Evolutionary conservation across 1,284 basidiomycete species (phyloP).

Genomic region (Sphaerobolus stellatus): DNA sequence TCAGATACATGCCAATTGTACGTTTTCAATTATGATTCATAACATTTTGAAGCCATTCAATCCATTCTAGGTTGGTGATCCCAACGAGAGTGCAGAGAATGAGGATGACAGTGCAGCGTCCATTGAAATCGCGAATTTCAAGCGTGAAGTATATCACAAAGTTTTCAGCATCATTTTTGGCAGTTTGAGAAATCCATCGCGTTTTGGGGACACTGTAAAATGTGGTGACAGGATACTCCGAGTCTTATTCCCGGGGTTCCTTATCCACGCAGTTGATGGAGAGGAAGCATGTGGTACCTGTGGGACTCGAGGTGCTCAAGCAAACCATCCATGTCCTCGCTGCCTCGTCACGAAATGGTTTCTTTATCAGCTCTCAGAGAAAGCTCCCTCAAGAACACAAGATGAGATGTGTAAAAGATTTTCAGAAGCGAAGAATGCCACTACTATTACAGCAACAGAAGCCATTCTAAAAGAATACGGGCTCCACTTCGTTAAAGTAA

Average conservation of each 20-base stretch:
- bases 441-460: neutral
- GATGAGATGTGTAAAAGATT: neutral
- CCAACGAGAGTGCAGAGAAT: constrained; percentile 20
- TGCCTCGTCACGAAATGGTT: constrained; percentile 24
- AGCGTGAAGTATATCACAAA: constrained; percentile 28
- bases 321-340: constrained; percentile 28
- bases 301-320: constrained; percentile 21
- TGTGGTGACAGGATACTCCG: constrained; percentile 24
- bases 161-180: constrained; percentile 22
- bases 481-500: neutral
- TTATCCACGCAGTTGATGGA: constrained; percentile 29
- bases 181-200: constrained; percentile 19
- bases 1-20: constrained; percentile 24
- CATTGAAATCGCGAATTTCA: constrained; percentile 24
- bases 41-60: neutral
- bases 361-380: constrained; percentile 15
- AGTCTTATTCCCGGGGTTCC: constrained; percentile 27
- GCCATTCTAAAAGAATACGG: neutral
- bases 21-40: neutral
- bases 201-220: constrained; percentile 21
- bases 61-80: constrained; percentile 17
- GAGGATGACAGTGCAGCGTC: constrained; percentile 12
- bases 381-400: neutral
- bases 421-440: neutral
- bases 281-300: constrained; percentile 29